Evolutionary conservation across 345 rosid species (phyloP).

Genomic region (Lagerstroemia speciosa): DNA sequence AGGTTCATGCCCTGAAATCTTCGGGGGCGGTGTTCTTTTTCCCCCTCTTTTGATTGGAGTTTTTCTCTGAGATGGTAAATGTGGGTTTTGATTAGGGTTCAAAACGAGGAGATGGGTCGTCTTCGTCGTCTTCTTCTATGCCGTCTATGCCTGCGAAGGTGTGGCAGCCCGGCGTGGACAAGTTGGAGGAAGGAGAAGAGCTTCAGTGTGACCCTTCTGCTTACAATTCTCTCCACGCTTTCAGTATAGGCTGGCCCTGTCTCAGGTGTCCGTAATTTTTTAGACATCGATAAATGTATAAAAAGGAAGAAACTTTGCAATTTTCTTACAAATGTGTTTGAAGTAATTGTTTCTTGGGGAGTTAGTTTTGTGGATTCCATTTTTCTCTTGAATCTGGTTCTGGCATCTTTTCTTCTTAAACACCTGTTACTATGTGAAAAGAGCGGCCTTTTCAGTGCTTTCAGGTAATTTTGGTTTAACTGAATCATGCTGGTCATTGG

Average conservation of each 20-base stretch:
- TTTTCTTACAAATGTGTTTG: background rate
- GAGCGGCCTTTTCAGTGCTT: background rate
- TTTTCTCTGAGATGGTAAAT: background rate
- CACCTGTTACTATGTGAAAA: background rate
- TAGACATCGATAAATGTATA: background rate
- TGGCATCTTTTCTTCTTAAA: background rate
- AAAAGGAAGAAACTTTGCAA: background rate
- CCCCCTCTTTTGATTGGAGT: background rate
- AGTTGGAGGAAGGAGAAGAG: constrained; percentile 89
- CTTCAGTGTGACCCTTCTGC: constrained; percentile 92
- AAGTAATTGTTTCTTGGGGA: background rate
- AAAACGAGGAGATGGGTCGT: constrained; percentile 48
- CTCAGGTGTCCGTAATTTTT: constrained; percentile 42
- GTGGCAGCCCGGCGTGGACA: constrained; percentile 98
- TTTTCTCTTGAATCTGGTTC: background rate
- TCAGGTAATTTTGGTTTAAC: background rate
- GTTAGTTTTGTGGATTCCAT: background rate
- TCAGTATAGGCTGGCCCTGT: constrained; percentile 94
- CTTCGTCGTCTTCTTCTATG: constrained; percentile 37
- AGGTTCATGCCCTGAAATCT: constrained; percentile 25
- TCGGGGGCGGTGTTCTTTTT: background rate
- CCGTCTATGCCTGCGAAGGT: constrained; percentile 64
- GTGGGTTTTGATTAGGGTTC: constrained; percentile 23
- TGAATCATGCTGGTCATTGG: background rate
- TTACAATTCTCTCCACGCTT: constrained; percentile 81